phyloP scores from a whole-genome alignment of 371 early-diverging fungal genomes.

The Gilbertella persicaria region DNA sequence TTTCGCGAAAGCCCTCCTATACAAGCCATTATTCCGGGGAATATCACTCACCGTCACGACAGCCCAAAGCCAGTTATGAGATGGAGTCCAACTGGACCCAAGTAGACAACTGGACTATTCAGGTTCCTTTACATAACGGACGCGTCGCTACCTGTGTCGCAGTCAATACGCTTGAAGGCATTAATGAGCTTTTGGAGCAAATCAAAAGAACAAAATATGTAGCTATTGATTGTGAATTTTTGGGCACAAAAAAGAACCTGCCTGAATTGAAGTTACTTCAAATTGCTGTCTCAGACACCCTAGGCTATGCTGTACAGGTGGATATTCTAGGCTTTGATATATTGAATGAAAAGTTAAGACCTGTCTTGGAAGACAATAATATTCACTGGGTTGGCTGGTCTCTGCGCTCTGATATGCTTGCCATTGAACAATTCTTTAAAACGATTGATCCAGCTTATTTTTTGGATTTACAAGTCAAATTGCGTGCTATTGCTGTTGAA shows the following conservation, averaged over 20 bases:
- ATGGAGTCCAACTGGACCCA: slow-evolving; percentile 30
- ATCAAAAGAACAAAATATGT: slow-evolving; percentile 12
- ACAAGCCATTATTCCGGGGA: too few species aligned
- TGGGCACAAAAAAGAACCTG: slow-evolving; percentile 24
- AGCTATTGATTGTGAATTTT: slow-evolving; percentile 49
- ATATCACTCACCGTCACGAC: background rate
- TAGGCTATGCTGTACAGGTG: slow-evolving; percentile 48
- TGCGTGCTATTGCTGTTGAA: slow-evolving; percentile 27
- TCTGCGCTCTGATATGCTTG: slow-evolving; percentile 36
- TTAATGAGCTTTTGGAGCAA: slow-evolving; percentile 22
- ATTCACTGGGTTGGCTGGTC: slow-evolving; percentile 41
- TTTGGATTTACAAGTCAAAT: slow-evolving; percentile 44
- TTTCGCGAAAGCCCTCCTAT: background rate
- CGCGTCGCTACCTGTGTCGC: slow-evolving; percentile 19
- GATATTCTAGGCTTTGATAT: slow-evolving; percentile 38
- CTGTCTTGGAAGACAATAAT: slow-evolving; percentile 19
- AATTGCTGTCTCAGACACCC: slow-evolving; percentile 32
- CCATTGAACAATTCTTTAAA: slow-evolving; percentile 36
- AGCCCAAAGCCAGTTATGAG: background rate
- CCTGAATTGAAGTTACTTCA: slow-evolving; percentile 48
- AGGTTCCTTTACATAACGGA: slow-evolving; percentile 1
- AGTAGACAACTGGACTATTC: slow-evolving; percentile 9
- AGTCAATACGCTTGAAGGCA: slow-evolving; percentile 25
- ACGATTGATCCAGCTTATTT: slow-evolving; percentile 23
- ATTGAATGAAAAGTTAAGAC: slow-evolving; percentile 22